Evolutionary conservation across 495 filamentous ascomycete species (phyloP), one percentile per base, ranked within the genome.

Genomic region (Hypoxylon intermedium): DNA sequence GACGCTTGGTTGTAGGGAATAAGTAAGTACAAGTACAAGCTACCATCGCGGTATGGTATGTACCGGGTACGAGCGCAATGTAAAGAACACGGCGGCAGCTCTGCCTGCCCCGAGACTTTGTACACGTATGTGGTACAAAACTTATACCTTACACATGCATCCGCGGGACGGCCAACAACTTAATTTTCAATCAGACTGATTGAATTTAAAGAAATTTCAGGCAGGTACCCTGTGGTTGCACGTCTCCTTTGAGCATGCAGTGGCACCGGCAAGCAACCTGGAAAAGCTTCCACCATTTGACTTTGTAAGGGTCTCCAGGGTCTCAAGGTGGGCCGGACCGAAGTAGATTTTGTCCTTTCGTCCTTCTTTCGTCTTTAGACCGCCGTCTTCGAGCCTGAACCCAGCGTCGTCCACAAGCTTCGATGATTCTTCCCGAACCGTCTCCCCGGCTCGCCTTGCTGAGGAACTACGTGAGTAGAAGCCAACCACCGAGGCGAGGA

Each of bases 271-370:
- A 54, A 50, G 44, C 15, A 28, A 54, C 54, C 19, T 38, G 12
- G 11, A 52, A 47, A 59, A 50, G 54, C 51, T 65, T 56, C 62
- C 62, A 60, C 55, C 19, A 48, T 53, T 28, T 40, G 38, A 65
- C 43, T 55, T 50, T 46, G 19, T 23, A 49, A 49, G 49, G 57
- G 41, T 16, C 37, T 23, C n/a, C n/a, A n/a, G n/a, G n/a, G n/a
- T n/a, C n/a, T n/a, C n/a, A n/a, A 15, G 1, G 55, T 60, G 61
- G 61, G 40, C 40, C 61, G 51, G 52, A 13, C 61, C 61, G 52
- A 50, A 37, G 42, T 53, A 55, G 33, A 41, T 5, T 13, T n/a
- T 24, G 26, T 42, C 18, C 18, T 44, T 47, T 54, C 20, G 16
- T 40, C 34, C 41, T 26, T 42, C 13, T 53, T 34, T 36, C 33